Evolutionary conservation across 106 monocot species (phyloP), one percentile per base, ranked within the genome.

Genomic region (Xerophyta viscosa): DNA sequence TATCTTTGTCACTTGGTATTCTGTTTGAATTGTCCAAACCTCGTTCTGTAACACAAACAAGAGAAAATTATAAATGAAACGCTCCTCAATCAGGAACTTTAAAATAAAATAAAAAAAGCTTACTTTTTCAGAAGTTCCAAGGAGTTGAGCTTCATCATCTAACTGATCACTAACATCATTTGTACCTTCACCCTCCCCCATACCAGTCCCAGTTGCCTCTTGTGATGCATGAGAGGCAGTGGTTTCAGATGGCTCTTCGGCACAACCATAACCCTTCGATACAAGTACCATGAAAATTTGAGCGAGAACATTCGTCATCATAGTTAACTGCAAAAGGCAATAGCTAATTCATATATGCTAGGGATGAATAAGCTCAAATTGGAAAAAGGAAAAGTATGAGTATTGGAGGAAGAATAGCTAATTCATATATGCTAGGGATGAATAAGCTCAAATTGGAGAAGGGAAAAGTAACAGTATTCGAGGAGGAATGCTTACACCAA

Each of bases 111-210:
- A 8, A 30, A 23, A 26, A 6, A 19, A 12, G 5, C 9, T 22
- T 74, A 87, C 92, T 79, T 80, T 70, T 30, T 78, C 64, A 30
- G 65, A 59, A 26, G 63, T 55, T 41, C 80, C 92, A 52, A 66
- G 64, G 20, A 93, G 67, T 56, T 88, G 94, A n/a, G 65, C 51
- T 62, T 80, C 80, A 36, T 94, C 88, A 23, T 78, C 81, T 60
- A 94, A 84, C 63, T 88, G 78, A 58, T 84, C 78, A 20, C 94
- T 94, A 20, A 88, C 84, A 66, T 88, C 88, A 19, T 84, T 78
- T 21, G 57, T 8, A 20, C 94, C 94, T 52, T 94, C 80, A 52
- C 94, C 94, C 31, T 94, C 84, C 15, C 94, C 94, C 71, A 94
- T 75, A 31, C 94, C 88, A 42, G 94, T 94, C 52, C 94, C 94